Evolutionary conservation across 139 green algal genomes (phyloP).

Genomic region (Haematococcus lacustris): DNA sequence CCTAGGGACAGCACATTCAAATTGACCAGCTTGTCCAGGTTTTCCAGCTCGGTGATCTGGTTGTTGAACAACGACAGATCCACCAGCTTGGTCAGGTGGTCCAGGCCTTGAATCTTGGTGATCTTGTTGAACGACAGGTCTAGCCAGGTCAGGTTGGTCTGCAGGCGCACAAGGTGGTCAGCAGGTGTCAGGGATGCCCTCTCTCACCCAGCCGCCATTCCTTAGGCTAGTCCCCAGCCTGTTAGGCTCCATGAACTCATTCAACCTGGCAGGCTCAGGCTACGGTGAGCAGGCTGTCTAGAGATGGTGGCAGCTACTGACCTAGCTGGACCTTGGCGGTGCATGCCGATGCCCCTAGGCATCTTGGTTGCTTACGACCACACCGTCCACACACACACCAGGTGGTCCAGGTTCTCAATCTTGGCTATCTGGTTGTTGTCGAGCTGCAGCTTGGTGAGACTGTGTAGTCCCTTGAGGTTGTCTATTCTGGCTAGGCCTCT

Average conservation of each 20-base stretch:
- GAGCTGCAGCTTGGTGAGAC: slow-evolving; percentile 71
- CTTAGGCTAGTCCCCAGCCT: no score
- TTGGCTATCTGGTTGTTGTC: slow-evolving; percentile 76
- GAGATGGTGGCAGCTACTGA: neutral
- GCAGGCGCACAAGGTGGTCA: neutral
- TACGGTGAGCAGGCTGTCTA: neutral
- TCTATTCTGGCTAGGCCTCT: slow-evolving; percentile 54
- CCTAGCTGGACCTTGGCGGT: neutral
- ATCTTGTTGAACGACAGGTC: slow-evolving; percentile 87
- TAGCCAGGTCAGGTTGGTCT: slow-evolving; percentile 63
- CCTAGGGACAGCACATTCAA: slow-evolving; percentile 72
- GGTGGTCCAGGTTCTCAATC: slow-evolving; percentile 68
- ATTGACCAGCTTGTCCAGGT: slow-evolving; percentile 50
- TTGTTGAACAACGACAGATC: slow-evolving; percentile 84
- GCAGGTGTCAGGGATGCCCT: neutral
- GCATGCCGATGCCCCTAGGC: slow-evolving; percentile 1
- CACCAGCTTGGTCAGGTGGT: slow-evolving; percentile 56
- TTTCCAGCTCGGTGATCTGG: slow-evolving; percentile 52
- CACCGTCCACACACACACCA: slow-evolving; percentile 34
- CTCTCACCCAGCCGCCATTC: no score
- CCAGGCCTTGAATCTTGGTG: slow-evolving; percentile 62
- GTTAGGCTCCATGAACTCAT: no score
- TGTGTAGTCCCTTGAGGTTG: slow-evolving; percentile 62
- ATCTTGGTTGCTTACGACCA: neutral
- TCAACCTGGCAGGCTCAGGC: neutral